A percentile compares a stretch with the other conserved stretches of the same genome.
Conservation (phyloP, 176 grass and related monocot species). For the Oryza glumipatula region DNA sequence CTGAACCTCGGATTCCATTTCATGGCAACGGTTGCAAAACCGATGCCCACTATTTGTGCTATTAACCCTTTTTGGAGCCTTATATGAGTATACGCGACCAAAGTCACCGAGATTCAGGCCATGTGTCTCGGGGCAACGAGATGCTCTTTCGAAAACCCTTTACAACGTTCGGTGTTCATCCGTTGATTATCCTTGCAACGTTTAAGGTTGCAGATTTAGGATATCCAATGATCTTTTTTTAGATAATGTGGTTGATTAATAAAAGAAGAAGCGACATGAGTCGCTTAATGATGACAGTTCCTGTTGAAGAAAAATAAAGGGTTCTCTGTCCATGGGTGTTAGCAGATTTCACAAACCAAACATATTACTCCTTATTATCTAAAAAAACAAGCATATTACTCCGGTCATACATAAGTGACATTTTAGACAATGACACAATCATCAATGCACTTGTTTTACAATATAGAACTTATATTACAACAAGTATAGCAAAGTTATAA, state of each 20-base stretch:
- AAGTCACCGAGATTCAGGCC: conserved; percentile 10
- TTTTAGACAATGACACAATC: no score
- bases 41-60: not conserved
- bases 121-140: conserved; percentile 17
- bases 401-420: no score
- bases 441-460: no score
- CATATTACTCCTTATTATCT: not conserved
- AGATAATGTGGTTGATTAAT: not conserved
- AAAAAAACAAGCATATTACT: no score
- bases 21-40: conserved; percentile 24
- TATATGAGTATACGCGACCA: conserved; percentile 15
- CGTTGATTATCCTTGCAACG: not conserved
- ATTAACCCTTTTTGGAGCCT: conserved; percentile 37
- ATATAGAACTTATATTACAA: no score
- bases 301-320: not conserved
- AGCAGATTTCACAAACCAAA: not conserved
- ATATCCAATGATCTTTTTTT: not conserved
- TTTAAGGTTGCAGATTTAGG: not conserved
- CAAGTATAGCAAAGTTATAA: no score
- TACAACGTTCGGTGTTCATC: not conserved
- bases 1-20: conserved; percentile 40
- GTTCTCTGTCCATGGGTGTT: not conserved
- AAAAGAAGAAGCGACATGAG: not conserved
- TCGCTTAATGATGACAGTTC: not conserved
- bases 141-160: conserved; percentile 7